Evolutionary conservation across 805 yeast species (phyloP).

Genomic region (Candida michaelii): DNA sequence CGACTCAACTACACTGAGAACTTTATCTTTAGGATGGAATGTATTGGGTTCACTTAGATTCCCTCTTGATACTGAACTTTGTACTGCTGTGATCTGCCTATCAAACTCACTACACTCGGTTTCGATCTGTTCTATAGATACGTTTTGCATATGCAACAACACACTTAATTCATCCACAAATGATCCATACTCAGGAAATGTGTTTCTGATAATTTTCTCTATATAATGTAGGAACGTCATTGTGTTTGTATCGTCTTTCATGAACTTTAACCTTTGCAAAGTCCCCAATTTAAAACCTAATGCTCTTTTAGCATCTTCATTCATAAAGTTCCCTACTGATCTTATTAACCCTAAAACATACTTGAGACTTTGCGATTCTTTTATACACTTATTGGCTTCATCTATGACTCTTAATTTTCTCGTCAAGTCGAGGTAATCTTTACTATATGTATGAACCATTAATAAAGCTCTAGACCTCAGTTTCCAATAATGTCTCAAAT

Average conservation of each 20-base stretch:
- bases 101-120: conserved; percentile 68
- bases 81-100: conserved; percentile 64
- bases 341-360: conserved; percentile 79
- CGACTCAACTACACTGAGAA: conserved; percentile 59
- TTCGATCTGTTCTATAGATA: conserved; percentile 79
- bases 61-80: conserved; percentile 74
- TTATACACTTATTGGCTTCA: conserved; percentile 65
- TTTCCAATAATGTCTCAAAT: conserved; percentile 87
- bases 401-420: conserved; percentile 69
- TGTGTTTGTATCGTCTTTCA: conserved; percentile 85
- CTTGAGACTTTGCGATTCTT: conserved; percentile 64
- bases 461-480: conserved; percentile 83
- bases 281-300: conserved; percentile 88
- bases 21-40: conserved; percentile 83
- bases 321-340: conserved; percentile 95
- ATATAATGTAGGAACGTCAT: conserved; percentile 91
- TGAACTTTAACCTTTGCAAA: conserved; percentile 83
- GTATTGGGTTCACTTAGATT: conserved; percentile 74
- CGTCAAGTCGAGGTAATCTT: conserved; percentile 73
- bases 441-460: conserved; percentile 67
- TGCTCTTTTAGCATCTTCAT: conserved; percentile 88
- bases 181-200: conserved; percentile 73
- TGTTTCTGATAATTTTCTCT: conserved; percentile 80
- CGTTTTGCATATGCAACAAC: conserved; percentile 60
- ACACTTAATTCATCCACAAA: conserved; percentile 74